Conservation (phyloP, 352 stramenopile species). For the Globisporangium ultimum region DNA sequence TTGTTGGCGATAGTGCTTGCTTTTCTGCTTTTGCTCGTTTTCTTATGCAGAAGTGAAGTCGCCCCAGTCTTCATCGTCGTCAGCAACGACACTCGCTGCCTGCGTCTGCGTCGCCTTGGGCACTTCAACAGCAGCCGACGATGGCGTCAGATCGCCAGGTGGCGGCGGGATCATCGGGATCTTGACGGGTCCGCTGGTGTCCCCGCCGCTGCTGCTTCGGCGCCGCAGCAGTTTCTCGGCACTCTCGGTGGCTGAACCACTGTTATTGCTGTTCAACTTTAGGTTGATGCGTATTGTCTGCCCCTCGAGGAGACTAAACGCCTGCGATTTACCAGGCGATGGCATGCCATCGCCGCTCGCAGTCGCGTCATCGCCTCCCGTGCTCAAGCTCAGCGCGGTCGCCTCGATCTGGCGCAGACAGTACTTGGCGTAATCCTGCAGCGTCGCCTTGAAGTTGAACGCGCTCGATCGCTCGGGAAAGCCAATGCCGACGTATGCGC, state of each 20-base stretch:
- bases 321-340: slow-evolving; percentile 26
- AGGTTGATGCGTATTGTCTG: slow-evolving; percentile 80
- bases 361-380: background rate
- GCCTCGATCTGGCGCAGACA: slow-evolving; percentile 53
- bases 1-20: background rate
- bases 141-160: slow-evolving; percentile 26
- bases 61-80: slow-evolving; percentile 71
- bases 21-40: background rate
- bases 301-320: slow-evolving; percentile 67
- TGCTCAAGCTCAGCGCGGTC: slow-evolving; percentile 16
- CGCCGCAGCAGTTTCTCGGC: slow-evolving; percentile 21
- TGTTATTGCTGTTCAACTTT: slow-evolving; percentile 33
- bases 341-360: background rate
- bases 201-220: slow-evolving; percentile 25
- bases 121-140: slow-evolving; percentile 19
- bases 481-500: slow-evolving; percentile 76
- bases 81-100: slow-evolving; percentile 22
- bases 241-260: slow-evolving; percentile 12
- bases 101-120: slow-evolving; percentile 36
- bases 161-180: slow-evolving; percentile 59
- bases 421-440: slow-evolving; percentile 87
- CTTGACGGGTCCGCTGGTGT: slow-evolving; percentile 29
- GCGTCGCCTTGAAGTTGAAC: slow-evolving; percentile 85
- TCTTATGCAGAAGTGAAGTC: slow-evolving; percentile 76
- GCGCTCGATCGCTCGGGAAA: slow-evolving; percentile 72